Evolutionary conservation across 495 filamentous ascomycete genomes (phyloP), one percentile per base, ranked within the genome.

Genomic region (Cetradonia linearis): DNA sequence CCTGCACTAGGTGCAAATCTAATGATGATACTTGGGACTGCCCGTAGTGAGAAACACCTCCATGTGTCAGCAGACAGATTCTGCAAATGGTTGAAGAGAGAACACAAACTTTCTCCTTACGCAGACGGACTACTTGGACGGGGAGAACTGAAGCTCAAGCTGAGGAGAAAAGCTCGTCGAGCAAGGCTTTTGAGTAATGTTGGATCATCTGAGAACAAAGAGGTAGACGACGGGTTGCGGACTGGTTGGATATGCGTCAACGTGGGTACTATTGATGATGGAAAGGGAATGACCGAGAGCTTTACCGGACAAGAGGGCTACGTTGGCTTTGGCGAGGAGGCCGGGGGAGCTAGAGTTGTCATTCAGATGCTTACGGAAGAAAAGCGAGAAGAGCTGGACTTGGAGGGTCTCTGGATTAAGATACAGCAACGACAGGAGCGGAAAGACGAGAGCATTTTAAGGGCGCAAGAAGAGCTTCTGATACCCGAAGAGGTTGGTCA

Each of bases 201-300:
- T 10, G 83, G 83, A 27, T 77, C 60, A 69, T 75, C 62, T 63
- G 81, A 70, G 72, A 77, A 72, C 18, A 66, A 72, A 40, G 66
- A 68, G 33, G 53, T 61, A 46, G 83, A 94, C 65, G 90, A 95
- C 66, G 91, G 89, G 1, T 87, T 95, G 40, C 81, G 82, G 31
- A 94, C 91, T 18, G 91, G 90, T 1, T 98, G 93, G 93, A 87
- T 98, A 10, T 98, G 94, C 72, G 87, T 97, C 46, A 91, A 95
- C 71, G 76, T 90, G 2, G 89, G 91, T 1, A 77, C 78, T 18
- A 79, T 95, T 14, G 80, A 85, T 59, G 74, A 69, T 27, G 63
- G 63, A 7, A 66, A 74, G 8, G 71, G 70, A 8, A 62, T 68
- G n/a, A 74, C 81, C 56, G 68, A 72, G 30, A 67, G 70, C 5